These are phyloP conservation scores for Dunaliella sp. DNA, from an alignment of 139 green algal genomes.

Conservation along the genomic window DNA sequence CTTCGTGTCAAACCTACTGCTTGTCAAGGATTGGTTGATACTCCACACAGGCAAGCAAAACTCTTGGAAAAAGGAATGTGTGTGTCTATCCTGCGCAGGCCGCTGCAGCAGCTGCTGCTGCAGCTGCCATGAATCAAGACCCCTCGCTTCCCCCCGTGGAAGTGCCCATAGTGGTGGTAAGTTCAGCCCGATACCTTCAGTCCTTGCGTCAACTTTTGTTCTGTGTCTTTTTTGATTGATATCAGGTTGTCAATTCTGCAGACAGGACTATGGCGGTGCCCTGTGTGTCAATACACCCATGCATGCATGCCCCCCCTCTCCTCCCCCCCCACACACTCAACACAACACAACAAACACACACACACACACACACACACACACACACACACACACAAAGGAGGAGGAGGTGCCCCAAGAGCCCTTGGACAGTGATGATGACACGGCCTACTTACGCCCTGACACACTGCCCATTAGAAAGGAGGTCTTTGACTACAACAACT, in stretches of 20 bases:
- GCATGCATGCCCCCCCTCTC: too few relatives aligned
- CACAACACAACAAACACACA: neutral
- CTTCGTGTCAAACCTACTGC: too few relatives aligned
- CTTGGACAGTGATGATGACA: neutral
- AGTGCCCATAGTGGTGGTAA: too few relatives aligned
- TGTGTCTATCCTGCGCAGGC: neutral
- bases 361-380: conserved; percentile 1
- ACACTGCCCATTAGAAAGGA: conserved; percentile 16
- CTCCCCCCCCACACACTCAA: neutral
- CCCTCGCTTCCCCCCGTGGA: too few relatives aligned
- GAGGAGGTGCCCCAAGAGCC: neutral
- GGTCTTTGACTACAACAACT: conserved; percentile 29
- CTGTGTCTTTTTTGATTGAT: too few relatives aligned
- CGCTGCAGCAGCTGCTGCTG: neutral
- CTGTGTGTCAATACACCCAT: too few relatives aligned
- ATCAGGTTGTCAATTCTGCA: too few relatives aligned
- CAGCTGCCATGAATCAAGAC: conserved; percentile 3
- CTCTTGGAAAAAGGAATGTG: neutral
- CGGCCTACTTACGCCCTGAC: neutral
- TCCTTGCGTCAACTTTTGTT: too few relatives aligned
- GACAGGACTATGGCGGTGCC: too few relatives aligned
- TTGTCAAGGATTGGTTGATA: too few relatives aligned
- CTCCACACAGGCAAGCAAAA: too few relatives aligned
- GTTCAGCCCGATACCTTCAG: too few relatives aligned
- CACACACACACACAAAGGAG: neutral